These are phyloP conservation scores for Leucaena leucocephala DNA, from an alignment of 306 rosid genomes.

Conservation along the genomic window DNA sequence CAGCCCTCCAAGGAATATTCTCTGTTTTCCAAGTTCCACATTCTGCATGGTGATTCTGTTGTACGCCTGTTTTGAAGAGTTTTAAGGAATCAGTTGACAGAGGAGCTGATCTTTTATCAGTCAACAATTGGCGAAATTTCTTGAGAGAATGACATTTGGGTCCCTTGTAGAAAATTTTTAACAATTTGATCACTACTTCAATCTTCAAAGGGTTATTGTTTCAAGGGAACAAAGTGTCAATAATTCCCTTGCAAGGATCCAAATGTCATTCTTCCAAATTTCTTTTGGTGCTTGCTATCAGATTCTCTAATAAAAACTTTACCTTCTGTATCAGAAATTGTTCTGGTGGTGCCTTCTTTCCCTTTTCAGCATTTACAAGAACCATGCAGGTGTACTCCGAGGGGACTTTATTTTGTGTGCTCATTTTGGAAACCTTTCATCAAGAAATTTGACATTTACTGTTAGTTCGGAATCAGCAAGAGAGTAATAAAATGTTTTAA, in stretches of 20 bases:
- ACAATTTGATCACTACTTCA: neutral
- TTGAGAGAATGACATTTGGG: neutral
- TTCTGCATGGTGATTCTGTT: constrained; percentile 43
- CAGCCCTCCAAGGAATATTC: constrained; percentile 65
- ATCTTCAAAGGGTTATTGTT: neutral
- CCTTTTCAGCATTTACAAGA: constrained; percentile 46
- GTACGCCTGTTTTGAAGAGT: constrained; percentile 55
- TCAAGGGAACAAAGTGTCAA: neutral
- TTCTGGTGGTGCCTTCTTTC: constrained; percentile 59
- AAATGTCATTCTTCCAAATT: neutral
- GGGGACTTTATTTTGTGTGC: constrained; percentile 71
- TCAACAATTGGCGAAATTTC: neutral
- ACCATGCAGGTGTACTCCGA: constrained; percentile 74
- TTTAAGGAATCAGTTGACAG: constrained; percentile 1
- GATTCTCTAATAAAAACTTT: constrained; percentile 16
- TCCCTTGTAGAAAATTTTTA: neutral
- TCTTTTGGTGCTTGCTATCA: neutral
- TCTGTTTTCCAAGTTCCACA: constrained; percentile 35
- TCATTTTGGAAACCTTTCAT: constrained; percentile 70
- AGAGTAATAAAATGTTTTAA: neutral
- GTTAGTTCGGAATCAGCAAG: constrained; percentile 7
- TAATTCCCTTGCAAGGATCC: neutral
- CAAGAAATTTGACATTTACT: constrained; percentile 32
- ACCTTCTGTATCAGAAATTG: constrained; percentile 58
- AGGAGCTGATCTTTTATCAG: neutral